These are phyloP conservation scores for Fragaria iinumae DNA, from an alignment of 306 rosid species.

Conservation along the genomic window DNA sequence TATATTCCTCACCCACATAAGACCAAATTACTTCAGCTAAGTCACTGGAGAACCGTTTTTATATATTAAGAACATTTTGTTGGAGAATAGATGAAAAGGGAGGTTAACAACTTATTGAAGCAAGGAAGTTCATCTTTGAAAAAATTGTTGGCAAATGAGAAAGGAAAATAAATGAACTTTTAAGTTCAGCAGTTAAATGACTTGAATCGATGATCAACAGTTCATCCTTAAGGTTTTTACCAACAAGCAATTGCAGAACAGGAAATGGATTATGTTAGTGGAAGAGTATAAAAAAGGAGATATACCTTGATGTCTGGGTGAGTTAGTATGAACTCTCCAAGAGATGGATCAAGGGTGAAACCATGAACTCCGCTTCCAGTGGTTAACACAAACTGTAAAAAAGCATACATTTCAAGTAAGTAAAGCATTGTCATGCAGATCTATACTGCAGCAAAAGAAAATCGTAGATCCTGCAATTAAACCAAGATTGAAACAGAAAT, in stretches of 20 bases:
- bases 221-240: background rate
- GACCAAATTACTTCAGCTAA: background rate
- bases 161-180: background rate
- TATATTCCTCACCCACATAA: background rate
- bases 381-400: constrained; percentile 70
- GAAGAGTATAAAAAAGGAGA: background rate
- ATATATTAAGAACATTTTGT: background rate
- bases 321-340: constrained; percentile 92
- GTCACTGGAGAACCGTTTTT: background rate
- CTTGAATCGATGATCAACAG: background rate
- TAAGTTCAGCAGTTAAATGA: background rate
- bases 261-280: background rate
- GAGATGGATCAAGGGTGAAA: constrained; percentile 96
- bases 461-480: background rate
- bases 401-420: constrained; percentile 25
- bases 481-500: background rate
- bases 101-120: background rate
- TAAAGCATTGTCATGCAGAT: background rate
- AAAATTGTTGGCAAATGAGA: background rate
- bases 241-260: background rate
- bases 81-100: background rate
- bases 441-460: background rate
- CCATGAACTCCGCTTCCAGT: constrained; percentile 87
- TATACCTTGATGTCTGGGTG: constrained; percentile 92
- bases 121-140: background rate